These are phyloP conservation scores for Nelumbo lutea DNA, from an alignment of 164 flowering plant species.

Conservation along the genomic window DNA sequence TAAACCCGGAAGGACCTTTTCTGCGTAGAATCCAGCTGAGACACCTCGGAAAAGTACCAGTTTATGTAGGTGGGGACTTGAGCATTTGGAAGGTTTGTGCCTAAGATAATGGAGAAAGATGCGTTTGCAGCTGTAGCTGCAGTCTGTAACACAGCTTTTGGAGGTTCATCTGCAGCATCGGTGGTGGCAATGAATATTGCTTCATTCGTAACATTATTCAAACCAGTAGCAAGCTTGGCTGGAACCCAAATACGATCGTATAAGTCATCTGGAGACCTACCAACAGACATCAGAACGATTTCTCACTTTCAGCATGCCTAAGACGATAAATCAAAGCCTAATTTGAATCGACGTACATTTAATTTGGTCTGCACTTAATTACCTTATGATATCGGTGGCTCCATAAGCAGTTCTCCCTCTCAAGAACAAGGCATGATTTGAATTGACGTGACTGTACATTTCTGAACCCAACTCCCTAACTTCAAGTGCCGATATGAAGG, in stretches of 20 bases:
- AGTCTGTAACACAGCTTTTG: slow-evolving; percentile 19
- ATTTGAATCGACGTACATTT: too few species aligned
- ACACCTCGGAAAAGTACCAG: slow-evolving; percentile 18
- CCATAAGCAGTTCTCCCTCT: slow-evolving; percentile 25
- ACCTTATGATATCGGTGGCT: slow-evolving; percentile 19
- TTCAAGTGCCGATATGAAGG: slow-evolving; percentile 41
- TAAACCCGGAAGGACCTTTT: slow-evolving; percentile 10
- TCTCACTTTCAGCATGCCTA: neutral
- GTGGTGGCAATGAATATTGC: neutral
- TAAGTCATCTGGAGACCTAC: slow-evolving; percentile 34
- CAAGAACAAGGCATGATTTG: slow-evolving; percentile 19
- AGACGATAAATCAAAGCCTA: too few species aligned
- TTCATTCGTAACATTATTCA: slow-evolving; percentile 10
- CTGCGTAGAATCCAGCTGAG: slow-evolving; percentile 4
- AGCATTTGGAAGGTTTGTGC: neutral
- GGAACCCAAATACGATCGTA: slow-evolving; percentile 48
- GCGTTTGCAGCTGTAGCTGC: slow-evolving; percentile 21
- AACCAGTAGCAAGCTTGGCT: neutral
- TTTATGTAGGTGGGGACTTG: slow-evolving; percentile 10
- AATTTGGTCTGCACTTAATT: neutral
- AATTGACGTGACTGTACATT: slow-evolving; percentile 19
- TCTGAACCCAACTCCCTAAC: slow-evolving; percentile 20
- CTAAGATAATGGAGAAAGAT: neutral
- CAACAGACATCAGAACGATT: neutral
- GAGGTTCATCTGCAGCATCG: slow-evolving; percentile 26